Conservation (phyloP, 257 asterid species). For the Verbascum thapsus region DNA sequence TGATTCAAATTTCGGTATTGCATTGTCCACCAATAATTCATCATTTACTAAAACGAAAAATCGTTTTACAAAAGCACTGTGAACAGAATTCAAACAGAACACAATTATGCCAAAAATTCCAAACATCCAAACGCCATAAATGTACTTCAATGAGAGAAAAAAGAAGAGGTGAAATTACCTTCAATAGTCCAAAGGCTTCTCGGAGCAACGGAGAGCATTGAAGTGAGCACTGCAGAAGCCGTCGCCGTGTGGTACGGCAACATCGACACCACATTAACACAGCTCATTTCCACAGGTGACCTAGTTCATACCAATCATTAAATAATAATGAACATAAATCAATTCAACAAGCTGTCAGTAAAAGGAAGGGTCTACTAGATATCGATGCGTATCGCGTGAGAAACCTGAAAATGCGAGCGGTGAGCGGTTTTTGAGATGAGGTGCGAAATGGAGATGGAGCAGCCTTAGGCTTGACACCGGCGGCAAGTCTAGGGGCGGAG, state of each 20-base stretch:
- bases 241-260: constrained; percentile 87
- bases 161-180: constrained; percentile 43
- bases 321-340: neutral
- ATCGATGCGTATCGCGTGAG: constrained; percentile 2
- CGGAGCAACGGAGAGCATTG: constrained; percentile 86
- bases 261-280: constrained; percentile 60
- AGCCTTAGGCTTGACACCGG: constrained; percentile 37
- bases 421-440: constrained; percentile 52
- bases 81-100: neutral
- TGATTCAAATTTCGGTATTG: neutral
- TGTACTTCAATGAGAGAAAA: neutral
- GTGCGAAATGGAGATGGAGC: constrained; percentile 40
- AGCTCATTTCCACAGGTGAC: constrained; percentile 77
- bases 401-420: constrained; percentile 78
- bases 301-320: constrained; percentile 37
- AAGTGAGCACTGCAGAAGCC: constrained; percentile 80
- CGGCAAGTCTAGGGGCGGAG: constrained; percentile 39
- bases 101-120: constrained; percentile 6
- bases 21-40: neutral
- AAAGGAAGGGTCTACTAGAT: neutral
- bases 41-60: neutral
- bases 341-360: neutral
- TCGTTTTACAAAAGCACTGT: neutral
- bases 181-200: constrained; percentile 78
- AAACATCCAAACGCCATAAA: neutral